Conservation (phyloP, 805 yeast genomes). For the Ogataea methanolica region DNA sequence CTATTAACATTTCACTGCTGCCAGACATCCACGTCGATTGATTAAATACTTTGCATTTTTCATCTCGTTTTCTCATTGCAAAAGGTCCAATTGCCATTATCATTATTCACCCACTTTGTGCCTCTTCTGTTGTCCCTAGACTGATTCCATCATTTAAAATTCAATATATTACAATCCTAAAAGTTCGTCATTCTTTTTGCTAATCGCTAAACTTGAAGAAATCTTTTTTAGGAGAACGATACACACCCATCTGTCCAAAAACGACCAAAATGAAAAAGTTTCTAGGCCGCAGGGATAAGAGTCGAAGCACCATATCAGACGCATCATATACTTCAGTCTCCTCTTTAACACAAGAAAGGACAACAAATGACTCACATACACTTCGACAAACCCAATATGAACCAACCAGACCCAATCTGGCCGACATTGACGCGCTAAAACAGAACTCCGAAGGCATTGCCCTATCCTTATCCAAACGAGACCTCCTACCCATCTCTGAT, state of each 20-base stretch:
- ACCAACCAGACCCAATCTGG: constrained; percentile 1
- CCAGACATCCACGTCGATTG: too few relatives aligned
- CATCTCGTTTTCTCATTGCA: too few relatives aligned
- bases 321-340: constrained; percentile 3
- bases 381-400: not conserved
- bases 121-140: too few relatives aligned
- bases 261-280: constrained; percentile 27
- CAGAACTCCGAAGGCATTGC: not conserved
- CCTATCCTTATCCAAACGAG: not conserved
- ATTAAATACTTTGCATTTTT: too few relatives aligned
- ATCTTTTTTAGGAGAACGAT: too few relatives aligned
- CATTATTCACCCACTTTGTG: too few relatives aligned
- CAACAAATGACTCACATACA: not conserved
- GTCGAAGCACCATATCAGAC: constrained; percentile 12
- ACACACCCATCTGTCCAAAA: not conserved
- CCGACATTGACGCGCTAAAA: constrained; percentile 7
- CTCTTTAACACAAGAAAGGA: constrained; percentile 1
- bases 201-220: too few relatives aligned
- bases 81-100: too few relatives aligned
- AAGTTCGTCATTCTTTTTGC: too few relatives aligned
- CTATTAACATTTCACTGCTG: too few relatives aligned
- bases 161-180: too few relatives aligned
- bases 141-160: too few relatives aligned
- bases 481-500: not conserved
- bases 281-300: constrained; percentile 28